A percentile compares a stretch with the other conserved stretches of the same genome.
phyloP scores from a whole-genome alignment of 345 rosid species.

The Erodium maritimum region DNA sequence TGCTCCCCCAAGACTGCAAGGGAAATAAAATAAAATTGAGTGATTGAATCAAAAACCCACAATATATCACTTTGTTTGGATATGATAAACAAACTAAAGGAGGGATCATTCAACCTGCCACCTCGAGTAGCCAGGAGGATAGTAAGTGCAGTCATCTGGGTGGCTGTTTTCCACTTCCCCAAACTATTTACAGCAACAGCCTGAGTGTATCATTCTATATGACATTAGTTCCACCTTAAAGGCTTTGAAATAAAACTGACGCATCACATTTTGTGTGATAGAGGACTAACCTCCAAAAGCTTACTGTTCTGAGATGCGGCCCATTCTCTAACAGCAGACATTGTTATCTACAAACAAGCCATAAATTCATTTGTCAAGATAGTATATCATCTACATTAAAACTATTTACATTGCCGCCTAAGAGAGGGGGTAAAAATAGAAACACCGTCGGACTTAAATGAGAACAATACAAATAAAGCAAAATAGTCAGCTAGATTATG shows the following conservation, averaged over 20 bases:
- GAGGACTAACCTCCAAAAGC: slow-evolving; percentile 61
- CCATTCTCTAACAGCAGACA: slow-evolving; percentile 99
- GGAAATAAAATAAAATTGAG: not conserved
- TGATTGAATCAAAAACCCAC: not conserved
- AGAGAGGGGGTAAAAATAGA: not conserved
- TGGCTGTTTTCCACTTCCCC: slow-evolving; percentile 99
- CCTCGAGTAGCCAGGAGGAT: slow-evolving; percentile 82
- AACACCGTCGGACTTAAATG: not conserved
- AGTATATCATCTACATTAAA: not conserved
- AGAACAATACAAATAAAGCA: not conserved
- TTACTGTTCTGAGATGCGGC: slow-evolving; percentile 86
- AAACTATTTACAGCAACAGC: slow-evolving; percentile 96
- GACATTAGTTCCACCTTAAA: not conserved
- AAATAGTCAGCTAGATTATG: not conserved
- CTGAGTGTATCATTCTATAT: slow-evolving; percentile 19
- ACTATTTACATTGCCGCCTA: not conserved
- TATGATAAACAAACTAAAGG: not conserved
- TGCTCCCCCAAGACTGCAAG: slow-evolving; percentile 45
- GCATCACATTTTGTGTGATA: too few relatives aligned
- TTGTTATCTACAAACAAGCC: slow-evolving; percentile 58
- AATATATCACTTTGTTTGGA: not conserved
- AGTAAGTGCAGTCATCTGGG: slow-evolving; percentile 87
- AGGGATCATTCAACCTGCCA: slow-evolving; percentile 35
- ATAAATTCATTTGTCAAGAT: slow-evolving; percentile 8
- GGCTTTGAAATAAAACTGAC: not conserved